A percentile compares a stretch with the other conserved stretches of the same genome.
Evolutionary conservation across 176 grass and related monocot species (phyloP).

Genomic region (Oropetium thomaeum): DNA sequence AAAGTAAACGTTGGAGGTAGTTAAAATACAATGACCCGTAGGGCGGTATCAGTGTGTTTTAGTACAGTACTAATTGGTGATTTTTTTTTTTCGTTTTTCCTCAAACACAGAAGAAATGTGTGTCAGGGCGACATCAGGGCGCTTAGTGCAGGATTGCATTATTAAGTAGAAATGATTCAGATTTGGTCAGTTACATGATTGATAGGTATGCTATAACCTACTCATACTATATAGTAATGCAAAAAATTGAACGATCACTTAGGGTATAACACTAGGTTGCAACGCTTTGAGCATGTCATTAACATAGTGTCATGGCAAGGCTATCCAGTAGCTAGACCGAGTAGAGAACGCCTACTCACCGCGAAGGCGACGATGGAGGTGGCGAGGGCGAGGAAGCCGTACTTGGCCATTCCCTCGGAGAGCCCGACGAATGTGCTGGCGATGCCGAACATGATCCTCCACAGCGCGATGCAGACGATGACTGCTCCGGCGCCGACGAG

Average conservation of each 20-base stretch:
- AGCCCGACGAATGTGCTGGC: conserved; percentile 86
- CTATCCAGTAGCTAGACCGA: not conserved
- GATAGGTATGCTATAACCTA: not conserved
- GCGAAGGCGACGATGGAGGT: conserved; percentile 78
- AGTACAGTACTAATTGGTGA: not conserved
- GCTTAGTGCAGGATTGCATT: no score
- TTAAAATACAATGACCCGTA: not conserved
- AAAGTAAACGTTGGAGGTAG: not conserved
- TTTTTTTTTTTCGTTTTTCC: not conserved
- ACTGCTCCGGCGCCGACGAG: conserved; percentile 60
- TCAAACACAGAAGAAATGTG: not conserved
- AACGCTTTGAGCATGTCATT: not conserved
- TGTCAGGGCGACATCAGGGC: no score
- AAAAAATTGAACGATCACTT: not conserved
- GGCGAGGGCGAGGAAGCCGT: conserved; percentile 96
- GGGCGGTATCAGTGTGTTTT: not conserved
- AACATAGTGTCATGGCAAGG: not conserved
- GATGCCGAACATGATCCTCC: conserved; percentile 91
- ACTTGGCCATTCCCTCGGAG: conserved; percentile 95
- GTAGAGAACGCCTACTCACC: conserved; percentile 47
- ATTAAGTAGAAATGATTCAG: not conserved
- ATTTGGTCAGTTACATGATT: not conserved
- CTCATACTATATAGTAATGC: not conserved
- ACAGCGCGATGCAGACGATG: conserved; percentile 71
- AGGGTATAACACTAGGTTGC: no score